Base-by-base conservation (phyloP, 306 rosid species). In the Trichosanthes truncata region DNA sequence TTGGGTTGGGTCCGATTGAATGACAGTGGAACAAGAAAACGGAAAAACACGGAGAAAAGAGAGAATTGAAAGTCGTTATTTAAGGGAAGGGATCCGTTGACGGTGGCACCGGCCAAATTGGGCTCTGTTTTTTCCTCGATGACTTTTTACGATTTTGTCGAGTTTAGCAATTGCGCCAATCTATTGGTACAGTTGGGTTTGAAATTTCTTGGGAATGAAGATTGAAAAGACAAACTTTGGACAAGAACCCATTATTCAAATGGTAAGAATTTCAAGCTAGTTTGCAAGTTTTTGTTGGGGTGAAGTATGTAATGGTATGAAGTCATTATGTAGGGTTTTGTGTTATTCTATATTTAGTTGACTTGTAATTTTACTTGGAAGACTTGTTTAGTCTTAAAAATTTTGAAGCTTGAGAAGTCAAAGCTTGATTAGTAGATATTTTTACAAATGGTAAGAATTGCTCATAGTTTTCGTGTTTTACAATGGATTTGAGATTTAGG, bases 21-120 rank as follows among this genome's bases (percentile, higher is more conserved):
- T 83, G 77, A 88, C 80, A 85, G 81, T 71, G 85, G 80, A 0
- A 73, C 41, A 73, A 66, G 85, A 80, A n/a, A 79, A 69, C 68
- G 78, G 72, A 57, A 51, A 7, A 23, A 38, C 36, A 13, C 23
- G 72, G 85, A 77, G 83, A 21, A 77, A 56, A 76, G 73, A 78
- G 53, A 41, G 61, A 61, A 77, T 56, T 76, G 80, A 74, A 79
- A 85, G 85, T 88, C 86, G 90, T 88, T 91, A 86, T 83, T 81
- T 85, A 90, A 81, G 91, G 89, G 84, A 87, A 87, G 81, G 38
- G 83, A 83, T 84, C 89, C 88, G 87, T 81, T 82, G 82, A 53
- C 82, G 61, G 73, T 74, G 85, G 78, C 90, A 86, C 89, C 91
- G 94, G 80, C 91, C 86, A 84, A 83, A 81, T 82, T 72, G 79